These are phyloP conservation scores for Penicillium capsulatum DNA, from an alignment of 2,329 filamentous ascomycete genomes.

Conservation along the genomic window DNA sequence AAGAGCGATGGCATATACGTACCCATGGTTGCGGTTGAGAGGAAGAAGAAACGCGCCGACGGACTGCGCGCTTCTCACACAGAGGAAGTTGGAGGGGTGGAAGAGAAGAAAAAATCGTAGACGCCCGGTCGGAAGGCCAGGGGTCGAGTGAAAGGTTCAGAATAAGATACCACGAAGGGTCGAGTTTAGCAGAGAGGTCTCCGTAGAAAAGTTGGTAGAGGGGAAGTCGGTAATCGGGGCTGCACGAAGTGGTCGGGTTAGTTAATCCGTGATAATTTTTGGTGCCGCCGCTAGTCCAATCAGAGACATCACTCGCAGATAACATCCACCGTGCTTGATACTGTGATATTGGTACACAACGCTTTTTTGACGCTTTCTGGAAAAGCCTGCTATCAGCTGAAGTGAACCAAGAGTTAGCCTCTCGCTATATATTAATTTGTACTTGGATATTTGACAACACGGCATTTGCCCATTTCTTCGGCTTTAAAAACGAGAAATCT, in stretches of 20 bases:
- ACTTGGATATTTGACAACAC: no score
- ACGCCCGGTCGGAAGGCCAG: constrained; percentile 18
- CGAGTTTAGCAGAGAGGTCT: constrained; percentile 16
- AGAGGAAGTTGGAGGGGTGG: constrained; percentile 19
- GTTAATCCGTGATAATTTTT: constrained; percentile 43
- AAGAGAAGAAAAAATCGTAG: constrained; percentile 18
- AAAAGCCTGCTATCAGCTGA: no score
- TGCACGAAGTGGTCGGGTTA: constrained; percentile 31
- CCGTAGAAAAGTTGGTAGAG: constrained; percentile 26
- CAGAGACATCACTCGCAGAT: constrained; percentile 19
- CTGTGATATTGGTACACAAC: no score
- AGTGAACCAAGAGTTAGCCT: no score
- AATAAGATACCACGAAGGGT: constrained; percentile 19
- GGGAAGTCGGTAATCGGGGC: constrained; percentile 23
- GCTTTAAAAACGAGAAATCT: no score
- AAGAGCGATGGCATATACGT: constrained; percentile 26
- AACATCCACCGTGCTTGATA: constrained; percentile 12
- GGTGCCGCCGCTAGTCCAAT: constrained; percentile 42
- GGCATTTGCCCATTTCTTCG: no score
- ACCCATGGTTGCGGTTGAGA: constrained; percentile 59
- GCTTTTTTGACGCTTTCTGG: no score
- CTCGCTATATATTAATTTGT: no score
- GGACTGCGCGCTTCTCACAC: constrained; percentile 39
- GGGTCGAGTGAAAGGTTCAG: constrained; percentile 11
- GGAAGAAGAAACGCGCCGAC: constrained; percentile 39